phyloP scores from a whole-genome alignment of 148 eudicot species.

The Chenopodium formosanum region DNA sequence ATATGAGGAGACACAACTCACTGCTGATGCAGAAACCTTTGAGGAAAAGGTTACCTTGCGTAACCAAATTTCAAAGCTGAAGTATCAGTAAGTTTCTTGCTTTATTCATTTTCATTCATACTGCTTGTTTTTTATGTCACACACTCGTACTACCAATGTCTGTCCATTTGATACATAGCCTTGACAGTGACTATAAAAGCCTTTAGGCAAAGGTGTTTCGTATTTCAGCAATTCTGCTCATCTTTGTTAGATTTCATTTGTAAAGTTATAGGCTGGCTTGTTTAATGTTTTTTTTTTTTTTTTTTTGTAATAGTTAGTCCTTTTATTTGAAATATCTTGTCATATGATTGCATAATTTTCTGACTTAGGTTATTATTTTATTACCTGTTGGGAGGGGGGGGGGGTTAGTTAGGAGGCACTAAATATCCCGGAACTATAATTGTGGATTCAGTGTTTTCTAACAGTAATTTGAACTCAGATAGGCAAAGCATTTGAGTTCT shows the following conservation, averaged over 20 bases:
- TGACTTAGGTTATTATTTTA: not conserved
- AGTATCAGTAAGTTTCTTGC: conserved; percentile 74
- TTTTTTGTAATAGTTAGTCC: not conserved
- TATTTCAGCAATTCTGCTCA: not conserved
- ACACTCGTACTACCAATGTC: not conserved
- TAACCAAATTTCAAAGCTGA: conserved; percentile 88
- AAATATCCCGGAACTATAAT: not conserved
- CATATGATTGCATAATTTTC: not conserved
- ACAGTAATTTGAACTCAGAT: not conserved
- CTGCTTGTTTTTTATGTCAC: not conserved
- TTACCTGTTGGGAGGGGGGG: not conserved
- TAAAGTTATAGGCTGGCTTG: not conserved
- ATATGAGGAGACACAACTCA: conserved; percentile 92
- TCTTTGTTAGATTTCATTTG: not conserved
- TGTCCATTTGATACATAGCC: not conserved
- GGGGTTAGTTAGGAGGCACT: not conserved
- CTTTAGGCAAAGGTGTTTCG: not conserved
- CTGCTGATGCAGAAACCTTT: conserved; percentile 69
- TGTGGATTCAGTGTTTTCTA: not conserved
- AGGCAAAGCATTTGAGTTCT: not conserved
- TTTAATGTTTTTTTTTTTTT: not conserved
- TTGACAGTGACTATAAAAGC: not conserved
- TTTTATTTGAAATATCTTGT: not conserved
- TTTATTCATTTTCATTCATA: not conserved
- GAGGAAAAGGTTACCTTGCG: conserved; percentile 76